Conservation (phyloP, 768 basidiomycete genomes). For the Suillus placidus region DNA sequence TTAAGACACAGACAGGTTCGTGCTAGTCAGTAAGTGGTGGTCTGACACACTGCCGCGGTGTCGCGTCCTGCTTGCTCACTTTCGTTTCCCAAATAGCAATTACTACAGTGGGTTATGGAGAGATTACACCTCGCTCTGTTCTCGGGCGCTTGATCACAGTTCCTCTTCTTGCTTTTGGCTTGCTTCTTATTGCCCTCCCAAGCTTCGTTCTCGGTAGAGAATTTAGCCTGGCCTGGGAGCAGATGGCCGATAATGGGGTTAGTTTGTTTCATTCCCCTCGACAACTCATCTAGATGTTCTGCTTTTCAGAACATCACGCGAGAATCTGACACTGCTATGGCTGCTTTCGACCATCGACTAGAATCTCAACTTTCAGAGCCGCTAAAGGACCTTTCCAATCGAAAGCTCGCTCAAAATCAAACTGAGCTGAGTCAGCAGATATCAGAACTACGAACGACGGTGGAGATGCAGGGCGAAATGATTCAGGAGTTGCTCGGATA, state of each 20-base stretch:
- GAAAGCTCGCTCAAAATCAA: slow-evolving; percentile 68
- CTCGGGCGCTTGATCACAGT: slow-evolving; percentile 86
- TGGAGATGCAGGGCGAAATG: slow-evolving; percentile 63
- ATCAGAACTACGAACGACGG: slow-evolving; percentile 50
- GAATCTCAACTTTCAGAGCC: slow-evolving; percentile 18
- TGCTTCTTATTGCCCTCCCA: slow-evolving; percentile 87
- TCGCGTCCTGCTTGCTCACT: neutral
- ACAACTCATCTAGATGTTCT: slow-evolving; percentile 3
- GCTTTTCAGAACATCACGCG: slow-evolving; percentile 11
- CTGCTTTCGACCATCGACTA: slow-evolving; percentile 19
- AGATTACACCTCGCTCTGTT: slow-evolving; percentile 86
- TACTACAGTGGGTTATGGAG: slow-evolving; percentile 89
- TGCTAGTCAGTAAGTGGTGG: slow-evolving; percentile 68
- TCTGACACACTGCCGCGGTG: neutral
- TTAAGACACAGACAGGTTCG: slow-evolving; percentile 50
- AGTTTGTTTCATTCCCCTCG: slow-evolving; percentile 15
- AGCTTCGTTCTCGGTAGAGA: slow-evolving; percentile 91
- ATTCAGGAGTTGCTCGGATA: slow-evolving; percentile 34
- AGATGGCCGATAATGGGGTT: slow-evolving; percentile 60
- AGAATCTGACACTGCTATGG: slow-evolving; percentile 21
- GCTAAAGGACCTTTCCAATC: slow-evolving; percentile 53
- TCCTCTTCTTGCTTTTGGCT: slow-evolving; percentile 84
- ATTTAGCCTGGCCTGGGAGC: slow-evolving; percentile 89
- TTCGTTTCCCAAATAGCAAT: slow-evolving; percentile 54
- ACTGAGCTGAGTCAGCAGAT: slow-evolving; percentile 69